Evolutionary conservation across 2,329 filamentous ascomycete species (phyloP), one percentile per base, ranked within the genome.

Genomic region (Westerdykella sp.): DNA sequence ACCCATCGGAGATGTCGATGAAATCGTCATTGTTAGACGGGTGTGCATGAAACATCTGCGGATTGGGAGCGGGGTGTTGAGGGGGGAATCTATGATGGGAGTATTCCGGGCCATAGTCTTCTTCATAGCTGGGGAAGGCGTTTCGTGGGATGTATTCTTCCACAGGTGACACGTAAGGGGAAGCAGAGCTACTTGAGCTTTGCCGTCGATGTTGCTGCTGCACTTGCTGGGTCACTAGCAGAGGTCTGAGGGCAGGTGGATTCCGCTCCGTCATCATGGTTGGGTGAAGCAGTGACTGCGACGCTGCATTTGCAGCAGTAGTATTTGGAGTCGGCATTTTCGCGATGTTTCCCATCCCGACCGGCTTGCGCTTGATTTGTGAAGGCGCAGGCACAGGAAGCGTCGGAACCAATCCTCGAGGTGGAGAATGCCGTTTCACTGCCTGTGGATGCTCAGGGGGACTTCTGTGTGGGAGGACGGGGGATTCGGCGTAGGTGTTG

Each of bases 21-120:
- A 49, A 49, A 5, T 21, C 10, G 11, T 44, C 45, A 32, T 42
- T 37, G 10, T 49, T 7, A 35, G 36, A 38, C 9, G 3, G 5
- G 13, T 34, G 32, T 5, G 32, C n/a, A 13, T 35, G n/a, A 18
- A 14, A 14, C 9, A 15, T 35, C 16, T 14, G n/a, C 7, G 32
- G 32, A 18, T 18, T 35, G 32, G 32, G 32, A 15, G 10, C n/a
- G n/a, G 32, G 7, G 10, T 35, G 7, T 13, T 9, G n/a, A 13
- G 32, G 6, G 6, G n/a, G 10, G n/a, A 18, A 14, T 6, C 16
- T 21, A 2, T 16, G 25, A 6, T 18, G n/a, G 25, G 25, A 40
- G 36, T 56, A 65, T 34, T 64, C 62, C 2, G 62, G 57, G 4
- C 59, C 59, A 25, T 63, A 63, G 43, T 64, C 59, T 31, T 66